Evolutionary conservation across 164 flowering plant species (phyloP).

Genomic region (Magnolia kwangsiensis): DNA sequence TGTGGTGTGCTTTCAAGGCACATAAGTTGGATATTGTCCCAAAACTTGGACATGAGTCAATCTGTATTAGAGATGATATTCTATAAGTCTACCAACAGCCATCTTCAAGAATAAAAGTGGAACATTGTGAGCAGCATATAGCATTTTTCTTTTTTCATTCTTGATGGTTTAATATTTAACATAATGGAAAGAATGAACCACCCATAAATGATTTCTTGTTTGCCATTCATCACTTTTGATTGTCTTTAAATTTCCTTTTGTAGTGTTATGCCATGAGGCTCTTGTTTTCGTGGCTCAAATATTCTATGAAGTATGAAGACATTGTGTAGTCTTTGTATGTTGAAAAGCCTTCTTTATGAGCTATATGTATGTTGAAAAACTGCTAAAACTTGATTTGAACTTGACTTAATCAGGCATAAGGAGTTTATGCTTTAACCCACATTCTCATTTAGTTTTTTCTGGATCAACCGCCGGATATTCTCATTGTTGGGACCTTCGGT

Average conservation of each 20-base stretch:
- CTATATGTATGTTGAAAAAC: not conserved
- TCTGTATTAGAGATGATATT: no score
- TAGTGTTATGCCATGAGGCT: not conserved
- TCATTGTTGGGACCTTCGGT: slow-evolving; percentile 90
- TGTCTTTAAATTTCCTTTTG: not conserved
- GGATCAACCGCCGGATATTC: slow-evolving; percentile 71
- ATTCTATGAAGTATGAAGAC: not conserved
- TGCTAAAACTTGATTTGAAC: not conserved
- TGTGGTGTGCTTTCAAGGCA: no score
- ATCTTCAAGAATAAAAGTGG: no score
- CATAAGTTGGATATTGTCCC: no score
- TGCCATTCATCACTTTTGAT: no score
- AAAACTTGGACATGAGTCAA: no score
- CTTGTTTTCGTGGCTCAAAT: not conserved
- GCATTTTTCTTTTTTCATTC: no score
- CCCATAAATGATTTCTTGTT: no score
- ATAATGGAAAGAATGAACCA: no score
- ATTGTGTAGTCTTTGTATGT: not conserved
- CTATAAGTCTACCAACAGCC: no score
- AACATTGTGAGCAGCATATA: no score
- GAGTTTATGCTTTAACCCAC: slow-evolving; percentile 60
- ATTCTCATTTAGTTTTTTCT: slow-evolving; percentile 61
- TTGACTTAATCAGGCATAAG: slow-evolving; percentile 42
- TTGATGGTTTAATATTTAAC: no score
- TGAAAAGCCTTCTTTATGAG: not conserved